A percentile compares a stretch with the other conserved stretches of the same genome.
These are phyloP conservation scores for Exobasidium cylindrosporum DNA, from an alignment of 1,284 basidiomycete species.

Conservation along the genomic window DNA sequence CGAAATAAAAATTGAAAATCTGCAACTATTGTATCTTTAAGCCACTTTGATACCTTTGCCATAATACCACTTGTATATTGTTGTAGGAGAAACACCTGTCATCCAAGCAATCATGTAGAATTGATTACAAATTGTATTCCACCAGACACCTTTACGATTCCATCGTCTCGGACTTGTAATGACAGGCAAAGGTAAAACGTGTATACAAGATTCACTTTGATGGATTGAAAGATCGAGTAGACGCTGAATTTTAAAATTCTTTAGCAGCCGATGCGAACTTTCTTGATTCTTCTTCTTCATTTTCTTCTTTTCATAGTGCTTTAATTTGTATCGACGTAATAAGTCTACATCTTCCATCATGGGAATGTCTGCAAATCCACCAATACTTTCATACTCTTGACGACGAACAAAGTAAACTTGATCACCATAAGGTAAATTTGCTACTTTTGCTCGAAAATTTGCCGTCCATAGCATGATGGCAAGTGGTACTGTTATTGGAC, in stretches of 20 bases:
- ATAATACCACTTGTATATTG: conserved; percentile 7
- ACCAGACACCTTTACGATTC: conserved; percentile 1
- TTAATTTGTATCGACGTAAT: neutral
- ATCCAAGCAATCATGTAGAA: conserved; percentile 3
- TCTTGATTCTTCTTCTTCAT: no score
- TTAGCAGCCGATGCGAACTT: no score
- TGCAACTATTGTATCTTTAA: no score
- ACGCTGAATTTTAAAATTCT: no score
- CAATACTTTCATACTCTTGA: neutral
- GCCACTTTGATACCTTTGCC: neutral
- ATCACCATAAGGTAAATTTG: conserved; percentile 1
- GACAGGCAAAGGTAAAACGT: neutral
- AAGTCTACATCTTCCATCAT: conserved; percentile 8
- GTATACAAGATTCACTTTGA: neutral
- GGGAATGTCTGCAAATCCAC: neutral
- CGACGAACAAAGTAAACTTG: conserved; percentile 5
- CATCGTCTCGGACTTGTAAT: conserved; percentile 8
- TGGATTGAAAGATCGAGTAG: neutral
- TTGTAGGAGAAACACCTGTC: conserved; percentile 3
- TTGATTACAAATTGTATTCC: conserved; percentile 6
- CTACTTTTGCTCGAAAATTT: conserved; percentile 1
- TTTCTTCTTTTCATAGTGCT: neutral
- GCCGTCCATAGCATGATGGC: neutral
- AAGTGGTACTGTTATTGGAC: neutral
- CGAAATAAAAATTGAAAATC: no score